Conservation (phyloP, 2,329 filamentous ascomycete species). For the Colletotrichum tofieldiae region DNA sequence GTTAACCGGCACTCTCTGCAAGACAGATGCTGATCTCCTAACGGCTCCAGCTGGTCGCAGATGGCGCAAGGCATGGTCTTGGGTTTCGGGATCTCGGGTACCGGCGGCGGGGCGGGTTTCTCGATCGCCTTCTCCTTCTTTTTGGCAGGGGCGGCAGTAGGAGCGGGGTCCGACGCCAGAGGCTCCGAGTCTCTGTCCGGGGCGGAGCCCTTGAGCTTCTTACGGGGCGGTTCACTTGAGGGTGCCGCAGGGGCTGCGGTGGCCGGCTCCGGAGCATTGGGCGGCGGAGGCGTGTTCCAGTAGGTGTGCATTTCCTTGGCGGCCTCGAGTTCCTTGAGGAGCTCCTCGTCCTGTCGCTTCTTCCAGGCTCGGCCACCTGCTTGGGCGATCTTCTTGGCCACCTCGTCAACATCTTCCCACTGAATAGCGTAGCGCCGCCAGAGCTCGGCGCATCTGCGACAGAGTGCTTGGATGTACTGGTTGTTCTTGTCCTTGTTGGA, state of each 20-base stretch:
- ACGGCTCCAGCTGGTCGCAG: conserved; percentile 81
- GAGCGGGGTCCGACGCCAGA: conserved; percentile 61
- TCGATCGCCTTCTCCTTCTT: conserved; percentile 73
- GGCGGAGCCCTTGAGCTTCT: conserved; percentile 72
- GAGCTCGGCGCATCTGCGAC: conserved; percentile 89
- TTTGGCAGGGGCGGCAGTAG: conserved; percentile 56
- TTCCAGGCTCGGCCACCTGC: conserved; percentile 88
- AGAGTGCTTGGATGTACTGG: conserved; percentile 85
- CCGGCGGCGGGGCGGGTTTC: conserved; percentile 75
- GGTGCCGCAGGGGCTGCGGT: conserved; percentile 50
- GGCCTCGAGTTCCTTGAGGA: conserved; percentile 80
- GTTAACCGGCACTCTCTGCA: conserved; percentile 93
- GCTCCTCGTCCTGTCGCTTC: conserved; percentile 91
- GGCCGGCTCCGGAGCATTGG: conserved; percentile 48
- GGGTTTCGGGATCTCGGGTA: conserved; percentile 84
- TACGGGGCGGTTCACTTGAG: conserved; percentile 71
- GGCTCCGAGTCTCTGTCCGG: conserved; percentile 68
- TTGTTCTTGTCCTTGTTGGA: conserved; percentile 84
- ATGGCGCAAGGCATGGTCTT: conserved; percentile 87
- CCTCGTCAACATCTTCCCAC: conserved; percentile 94
- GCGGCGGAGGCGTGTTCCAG: conserved; percentile 54
- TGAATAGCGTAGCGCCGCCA: conserved; percentile 98
- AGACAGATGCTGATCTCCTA: conserved; percentile 80
- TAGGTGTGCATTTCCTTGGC: conserved; percentile 74
- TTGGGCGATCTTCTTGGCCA: conserved; percentile 87